Base-by-base conservation (phyloP, 345 rosid genomes). In the Turnera subulata region DNA sequence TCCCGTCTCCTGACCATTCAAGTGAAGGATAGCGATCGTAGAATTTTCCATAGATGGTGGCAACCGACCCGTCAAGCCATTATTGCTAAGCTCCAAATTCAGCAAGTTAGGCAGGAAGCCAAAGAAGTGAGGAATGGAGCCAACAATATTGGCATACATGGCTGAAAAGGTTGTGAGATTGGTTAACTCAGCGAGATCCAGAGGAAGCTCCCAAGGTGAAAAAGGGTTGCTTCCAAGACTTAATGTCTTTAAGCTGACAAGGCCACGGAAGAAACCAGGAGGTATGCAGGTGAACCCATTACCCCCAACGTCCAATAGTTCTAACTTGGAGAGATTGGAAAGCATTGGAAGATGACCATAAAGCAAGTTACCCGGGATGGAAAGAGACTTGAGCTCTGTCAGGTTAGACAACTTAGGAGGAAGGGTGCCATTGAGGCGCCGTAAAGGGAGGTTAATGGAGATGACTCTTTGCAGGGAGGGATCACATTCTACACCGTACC, bases 251-350 rank as follows among this genome's bases (percentile, higher is more conserved):
- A 42, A 2, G 12, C 5, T 8, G 45, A 0, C 5, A 10, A 42
- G 45, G 4, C 45, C 45, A 2, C 4, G 15, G 16, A 42, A 16
- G 16, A 42, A 42, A 42, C 12, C 45, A 42, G 12, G 15, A 42
- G 45, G 45, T 13, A 42, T 8, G 1, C 13, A 42, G 16, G 15
- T 42, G 45, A 42, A 42, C 0, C 12, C 12, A 2, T 42, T 42
- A 0, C 1, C 1, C 0, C 4, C 1, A 16, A 42, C 5, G 16
- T 8, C 2, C 1, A 42, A 4, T 0, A 2, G 0, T 13, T 42
- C 1, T 5, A 42, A 9, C n/a, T 9, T 42, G 45, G 15, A 8
- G 0, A 42, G 45, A 5, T 9, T 13, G 4, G 45, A 13, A 9
- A 42, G 12, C 5, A 5, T 11, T 9, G 45, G 45, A 0, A 42